Base-by-base conservation (phyloP, 2,329 filamentous ascomycete species). In the Samsoniella hepiali region DNA sequence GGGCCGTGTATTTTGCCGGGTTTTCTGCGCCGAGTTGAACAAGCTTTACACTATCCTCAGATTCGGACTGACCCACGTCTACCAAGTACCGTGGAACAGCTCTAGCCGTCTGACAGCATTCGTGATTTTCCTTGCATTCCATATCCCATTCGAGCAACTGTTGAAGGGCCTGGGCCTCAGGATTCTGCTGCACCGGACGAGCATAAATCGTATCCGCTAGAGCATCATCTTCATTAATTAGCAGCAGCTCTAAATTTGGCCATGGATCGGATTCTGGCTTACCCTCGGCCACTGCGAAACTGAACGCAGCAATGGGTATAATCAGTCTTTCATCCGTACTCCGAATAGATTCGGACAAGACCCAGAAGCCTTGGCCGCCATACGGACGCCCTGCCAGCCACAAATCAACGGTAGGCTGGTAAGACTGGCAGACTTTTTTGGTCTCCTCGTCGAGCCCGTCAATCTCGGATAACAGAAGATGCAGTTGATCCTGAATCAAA, bases 341-440 rank as follows among this genome's bases (percentile, higher is more conserved):
- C 5, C 22, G 4, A 11, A 38, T 31, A 29, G 53, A n/a, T 22
- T 63, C 60, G 6, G 60, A 63, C 32, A 57, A 32, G n/a, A 63
- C 42, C 60, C 60, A 63, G 27, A 63, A 63, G 17, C 60, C 60
- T n/a, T 56, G 32, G 5, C 60, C 51, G 15, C 54, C 44, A 10
- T 42, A n/a, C 2, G 60, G 53, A 31, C 60, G 60, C 42, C 27
- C 15, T 5, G 44, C 32, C 31, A 63, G 60, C 60, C 60, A 63
- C 53, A 57, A 44, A 17, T 63, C 34, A 31, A 58, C 45, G 5
- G 53, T 38, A 22, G 60, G 40, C 2, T n/a, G 13, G 32, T 50
- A 49, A 15, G 32, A n/a, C 45, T 29, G 10, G 45, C 1, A 49
- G 1, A 13, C 11, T 3, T 10, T 62, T 27, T 11, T 27, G 10